A percentile compares a stretch with the other conserved stretches of the same genome.
These are phyloP conservation scores for Coemansia sp. DNA, from an alignment of 192 early-diverging fungal genomes.

Conservation along the genomic window DNA sequence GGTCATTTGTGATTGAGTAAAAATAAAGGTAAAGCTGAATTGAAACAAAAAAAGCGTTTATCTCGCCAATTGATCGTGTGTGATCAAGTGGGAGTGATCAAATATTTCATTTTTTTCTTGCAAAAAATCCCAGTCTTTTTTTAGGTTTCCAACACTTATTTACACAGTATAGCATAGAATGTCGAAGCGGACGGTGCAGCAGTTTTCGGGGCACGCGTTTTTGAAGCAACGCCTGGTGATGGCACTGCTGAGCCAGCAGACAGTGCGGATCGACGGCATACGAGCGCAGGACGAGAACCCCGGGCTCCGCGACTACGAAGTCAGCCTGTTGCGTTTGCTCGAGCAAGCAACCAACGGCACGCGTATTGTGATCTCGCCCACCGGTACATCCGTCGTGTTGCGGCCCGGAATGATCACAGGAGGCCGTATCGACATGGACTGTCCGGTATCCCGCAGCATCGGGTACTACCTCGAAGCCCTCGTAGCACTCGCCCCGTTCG, in stretches of 20 bases:
- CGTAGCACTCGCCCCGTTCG: slow-evolving; percentile 89
- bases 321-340: slow-evolving; percentile 82
- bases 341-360: slow-evolving; percentile 94
- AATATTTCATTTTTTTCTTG: slow-evolving; percentile 2
- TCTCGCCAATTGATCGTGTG: not conserved
- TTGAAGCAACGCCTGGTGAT: slow-evolving; percentile 89
- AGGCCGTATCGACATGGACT: slow-evolving; percentile 84
- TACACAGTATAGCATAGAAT: slow-evolving; percentile 10
- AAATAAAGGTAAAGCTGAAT: too few relatives aligned
- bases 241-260: slow-evolving; percentile 76
- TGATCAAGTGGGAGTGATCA: not conserved
- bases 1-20: slow-evolving; percentile 18
- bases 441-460: slow-evolving; percentile 79
- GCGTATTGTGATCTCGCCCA: slow-evolving; percentile 89
- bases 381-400: slow-evolving; percentile 80
- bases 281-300: slow-evolving; percentile 82
- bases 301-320: slow-evolving; percentile 90
- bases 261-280: slow-evolving; percentile 88
- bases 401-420: slow-evolving; percentile 88
- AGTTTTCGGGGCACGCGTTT: slow-evolving; percentile 81
- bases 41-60: not conserved
- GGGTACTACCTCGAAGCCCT: slow-evolving; percentile 94
- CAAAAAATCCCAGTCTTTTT: not conserved
- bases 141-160: not conserved
- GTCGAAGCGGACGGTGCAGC: slow-evolving; percentile 39